Percentiles rank a stretch among this genome's conserved stretches.
These are phyloP conservation scores for Trichosporon asahii DNA, from an alignment of 1,284 basidiomycete genomes.

Conservation along the genomic window DNA sequence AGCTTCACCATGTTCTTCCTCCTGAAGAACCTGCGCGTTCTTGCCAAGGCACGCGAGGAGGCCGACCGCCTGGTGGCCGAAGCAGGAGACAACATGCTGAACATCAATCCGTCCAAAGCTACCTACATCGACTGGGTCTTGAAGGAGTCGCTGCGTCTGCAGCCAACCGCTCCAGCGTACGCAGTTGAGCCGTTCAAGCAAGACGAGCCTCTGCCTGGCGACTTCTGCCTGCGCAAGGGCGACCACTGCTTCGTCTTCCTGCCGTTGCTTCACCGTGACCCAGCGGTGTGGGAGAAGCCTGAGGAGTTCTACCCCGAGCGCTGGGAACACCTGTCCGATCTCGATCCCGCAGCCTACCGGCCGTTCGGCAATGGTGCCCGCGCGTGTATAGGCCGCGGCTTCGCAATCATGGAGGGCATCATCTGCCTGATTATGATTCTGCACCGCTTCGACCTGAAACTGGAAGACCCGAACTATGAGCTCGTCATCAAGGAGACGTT, in stretches of 20 bases:
- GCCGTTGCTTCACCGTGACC: constrained; percentile 53
- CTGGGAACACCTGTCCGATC: constrained; percentile 36
- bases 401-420: constrained; percentile 56
- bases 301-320: constrained; percentile 50
- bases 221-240: constrained; percentile 52
- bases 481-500: constrained; percentile 55
- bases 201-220: constrained; percentile 39
- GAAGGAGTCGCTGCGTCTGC: constrained; percentile 55
- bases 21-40: constrained; percentile 62
- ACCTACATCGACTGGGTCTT: constrained; percentile 57
- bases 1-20: constrained; percentile 81
- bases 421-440: constrained; percentile 53
- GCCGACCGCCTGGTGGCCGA: constrained; percentile 54
- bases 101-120: constrained; percentile 38
- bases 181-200: constrained; percentile 47
- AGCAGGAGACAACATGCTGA: neutral
- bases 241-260: constrained; percentile 44
- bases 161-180: constrained; percentile 49
- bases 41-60: constrained; percentile 62
- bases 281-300: constrained; percentile 57
- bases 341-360: constrained; percentile 53
- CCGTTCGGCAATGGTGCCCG: constrained; percentile 30
- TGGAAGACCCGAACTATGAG: constrained; percentile 54
- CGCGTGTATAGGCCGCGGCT: constrained; percentile 49
- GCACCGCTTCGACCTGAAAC: constrained; percentile 54